A percentile compares a stretch with the other conserved stretches of the same genome.
phyloP scores from a whole-genome alignment of 2,329 filamentous ascomycete species.

The Pseudogymnoascus sp. region DNA sequence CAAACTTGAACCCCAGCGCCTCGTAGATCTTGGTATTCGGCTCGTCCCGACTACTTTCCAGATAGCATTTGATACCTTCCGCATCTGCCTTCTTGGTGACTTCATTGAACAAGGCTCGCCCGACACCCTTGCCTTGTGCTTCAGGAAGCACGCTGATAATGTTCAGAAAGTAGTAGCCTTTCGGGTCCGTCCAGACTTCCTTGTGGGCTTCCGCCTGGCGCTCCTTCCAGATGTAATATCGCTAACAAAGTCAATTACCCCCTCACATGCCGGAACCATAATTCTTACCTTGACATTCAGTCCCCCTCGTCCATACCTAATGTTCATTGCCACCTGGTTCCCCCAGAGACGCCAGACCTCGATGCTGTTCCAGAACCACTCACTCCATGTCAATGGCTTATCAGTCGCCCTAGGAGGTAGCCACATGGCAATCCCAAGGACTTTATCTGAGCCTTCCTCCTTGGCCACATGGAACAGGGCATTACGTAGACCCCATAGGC shows the following conservation, averaged over 20 bases:
- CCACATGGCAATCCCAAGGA: constrained; percentile 70
- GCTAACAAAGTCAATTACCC: constrained; percentile 28
- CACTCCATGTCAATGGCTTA: constrained; percentile 48
- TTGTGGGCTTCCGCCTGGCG: constrained; percentile 55
- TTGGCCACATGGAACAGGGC: constrained; percentile 65
- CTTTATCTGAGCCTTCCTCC: constrained; percentile 42
- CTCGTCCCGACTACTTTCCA: constrained; percentile 61
- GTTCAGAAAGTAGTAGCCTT: constrained; percentile 70
- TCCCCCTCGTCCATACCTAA: constrained; percentile 61
- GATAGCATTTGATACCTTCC: constrained; percentile 58
- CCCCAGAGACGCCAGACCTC: constrained; percentile 61
- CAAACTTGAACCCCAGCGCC: constrained; percentile 59
- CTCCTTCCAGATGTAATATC: constrained; percentile 68
- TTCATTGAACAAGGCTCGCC: constrained; percentile 54
- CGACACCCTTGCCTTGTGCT: constrained; percentile 60
- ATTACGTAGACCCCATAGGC: constrained; percentile 62
- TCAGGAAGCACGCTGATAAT: constrained; percentile 63
- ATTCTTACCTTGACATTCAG: constrained; percentile 49
- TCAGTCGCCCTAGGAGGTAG: constrained; percentile 46
- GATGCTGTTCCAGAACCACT: constrained; percentile 38
- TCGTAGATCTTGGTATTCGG: constrained; percentile 68
- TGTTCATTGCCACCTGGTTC: constrained; percentile 59
- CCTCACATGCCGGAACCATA: background rate
- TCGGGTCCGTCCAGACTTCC: constrained; percentile 55
- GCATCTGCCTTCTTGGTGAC: constrained; percentile 57